Conservation (phyloP, 2,329 filamentous ascomycete genomes). For the Fusarium coffeatum region DNA sequence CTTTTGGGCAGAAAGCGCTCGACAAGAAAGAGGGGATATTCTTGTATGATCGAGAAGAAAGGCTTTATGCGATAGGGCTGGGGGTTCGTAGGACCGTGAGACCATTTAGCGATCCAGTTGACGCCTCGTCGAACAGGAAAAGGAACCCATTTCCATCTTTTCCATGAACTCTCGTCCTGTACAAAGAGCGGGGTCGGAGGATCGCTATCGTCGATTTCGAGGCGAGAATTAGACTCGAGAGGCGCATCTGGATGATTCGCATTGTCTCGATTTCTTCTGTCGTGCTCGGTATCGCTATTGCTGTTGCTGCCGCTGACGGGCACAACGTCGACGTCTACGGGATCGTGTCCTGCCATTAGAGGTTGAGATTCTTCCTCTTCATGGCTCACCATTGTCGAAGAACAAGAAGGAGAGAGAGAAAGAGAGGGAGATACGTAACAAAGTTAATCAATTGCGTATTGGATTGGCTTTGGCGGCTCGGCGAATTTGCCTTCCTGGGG, state of each 20-base stretch:
- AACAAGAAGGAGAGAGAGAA: not conserved
- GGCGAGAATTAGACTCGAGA: conserved; percentile 51
- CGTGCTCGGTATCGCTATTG: conserved; percentile 18
- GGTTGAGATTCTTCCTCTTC: conserved; percentile 53
- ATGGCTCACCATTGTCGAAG: conserved; percentile 48
- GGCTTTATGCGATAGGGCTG: conserved; percentile 63
- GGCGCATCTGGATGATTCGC: conserved; percentile 57
- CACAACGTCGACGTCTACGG: conserved; percentile 44
- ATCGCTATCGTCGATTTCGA: conserved; percentile 59
- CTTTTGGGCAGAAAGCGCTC: conserved; percentile 70
- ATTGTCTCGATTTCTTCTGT: conserved; percentile 21
- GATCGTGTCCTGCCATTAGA: conserved; percentile 53
- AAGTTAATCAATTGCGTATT: conserved; percentile 16
- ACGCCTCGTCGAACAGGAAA: conserved; percentile 63
- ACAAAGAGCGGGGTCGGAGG: conserved; percentile 69
- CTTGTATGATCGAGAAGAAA: conserved; percentile 74
- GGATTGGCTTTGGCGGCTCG: conserved; percentile 18
- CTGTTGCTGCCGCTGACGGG: conserved; percentile 32
- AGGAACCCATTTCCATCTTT: conserved; percentile 69
- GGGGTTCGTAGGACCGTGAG: conserved; percentile 66
- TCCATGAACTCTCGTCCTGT: conserved; percentile 62
- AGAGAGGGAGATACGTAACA: not conserved
- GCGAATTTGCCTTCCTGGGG: conserved; percentile 27
- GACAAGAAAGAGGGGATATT: conserved; percentile 72
- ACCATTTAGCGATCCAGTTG: conserved; percentile 61